These are phyloP conservation scores for Rhododendron griersonianum DNA, from an alignment of 148 eudicot genomes.

Conservation along the genomic window DNA sequence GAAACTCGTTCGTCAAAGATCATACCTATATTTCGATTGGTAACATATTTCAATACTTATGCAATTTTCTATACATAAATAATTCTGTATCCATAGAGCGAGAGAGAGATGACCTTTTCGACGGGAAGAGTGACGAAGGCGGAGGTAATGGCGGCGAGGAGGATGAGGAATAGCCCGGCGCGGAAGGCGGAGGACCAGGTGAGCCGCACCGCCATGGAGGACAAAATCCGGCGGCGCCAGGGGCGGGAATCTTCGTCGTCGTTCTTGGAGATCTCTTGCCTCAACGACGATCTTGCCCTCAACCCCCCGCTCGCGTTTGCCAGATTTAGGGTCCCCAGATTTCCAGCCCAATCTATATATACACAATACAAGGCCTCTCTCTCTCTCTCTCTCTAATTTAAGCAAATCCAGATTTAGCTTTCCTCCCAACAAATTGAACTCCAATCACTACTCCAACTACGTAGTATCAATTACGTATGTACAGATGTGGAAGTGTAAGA, in stretches of 20 bases:
- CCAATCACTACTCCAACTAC: not conserved
- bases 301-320: constrained; percentile 24
- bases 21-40: not conserved
- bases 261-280: constrained; percentile 22
- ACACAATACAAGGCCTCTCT: not conserved
- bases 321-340: constrained; percentile 17
- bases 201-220: constrained; percentile 39
- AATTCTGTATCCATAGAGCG: not conserved
- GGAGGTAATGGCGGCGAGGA: constrained; percentile 51
- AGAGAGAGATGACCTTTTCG: constrained; percentile 52
- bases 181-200: constrained; percentile 45
- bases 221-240: constrained; percentile 49
- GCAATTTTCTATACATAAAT: not conserved
- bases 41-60: too few relatives aligned
- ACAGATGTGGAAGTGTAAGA: not conserved
- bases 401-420: not conserved
- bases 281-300: constrained; percentile 34
- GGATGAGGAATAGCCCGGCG: constrained; percentile 47
- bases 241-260: constrained; percentile 30
- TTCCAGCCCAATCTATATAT: not conserved
- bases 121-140: constrained; percentile 82
- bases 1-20: not conserved
- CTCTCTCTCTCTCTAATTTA: not conserved
- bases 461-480: not conserved
- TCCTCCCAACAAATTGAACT: not conserved